Conservation (phyloP, 2,329 filamentous ascomycete genomes). For the Dactylellina sp. region DNA sequence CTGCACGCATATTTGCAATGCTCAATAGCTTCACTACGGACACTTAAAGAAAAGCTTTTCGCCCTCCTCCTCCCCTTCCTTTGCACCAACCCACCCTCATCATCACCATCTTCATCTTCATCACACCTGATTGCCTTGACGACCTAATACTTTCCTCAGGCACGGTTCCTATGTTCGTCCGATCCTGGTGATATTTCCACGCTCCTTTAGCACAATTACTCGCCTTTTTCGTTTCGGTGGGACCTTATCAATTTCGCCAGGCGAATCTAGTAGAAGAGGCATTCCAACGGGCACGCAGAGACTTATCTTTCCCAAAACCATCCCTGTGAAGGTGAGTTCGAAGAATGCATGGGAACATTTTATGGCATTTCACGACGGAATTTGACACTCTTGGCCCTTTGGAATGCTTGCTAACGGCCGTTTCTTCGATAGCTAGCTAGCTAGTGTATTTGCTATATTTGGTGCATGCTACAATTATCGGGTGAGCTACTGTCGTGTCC, state of each 20-base stretch:
- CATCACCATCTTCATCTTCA: conserved; percentile 13
- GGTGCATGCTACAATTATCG: conserved; percentile 17
- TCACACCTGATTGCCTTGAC: not conserved
- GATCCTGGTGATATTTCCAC: conserved; percentile 42
- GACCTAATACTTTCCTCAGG: conserved; percentile 20
- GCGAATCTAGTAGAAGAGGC: conserved; percentile 25
- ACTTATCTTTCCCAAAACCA: conserved; percentile 31
- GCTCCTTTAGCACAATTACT: conserved; percentile 35
- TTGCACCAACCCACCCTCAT: not conserved
- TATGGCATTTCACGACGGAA: conserved; percentile 37
- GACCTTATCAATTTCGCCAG: conserved; percentile 27
- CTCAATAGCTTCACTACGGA: conserved; percentile 34
- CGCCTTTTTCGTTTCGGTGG: conserved; percentile 8
- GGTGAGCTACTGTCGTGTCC: conserved; percentile 28
- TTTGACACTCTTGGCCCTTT: conserved; percentile 25
- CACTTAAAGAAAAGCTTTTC: conserved; percentile 6
- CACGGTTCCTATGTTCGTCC: conserved; percentile 14
- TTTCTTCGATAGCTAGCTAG: conserved; percentile 12
- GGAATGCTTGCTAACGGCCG: conserved; percentile 41
- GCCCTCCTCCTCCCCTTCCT: not conserved
- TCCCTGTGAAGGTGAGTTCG: conserved; percentile 26
- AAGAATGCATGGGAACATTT: conserved; percentile 24
- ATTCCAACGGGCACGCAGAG: conserved; percentile 27
- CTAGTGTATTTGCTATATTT: conserved; percentile 53
- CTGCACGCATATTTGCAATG: conserved; percentile 39